phyloP scores from a whole-genome alignment of 495 filamentous ascomycete species.

The Hyphodiscus hymeniophilus region DNA sequence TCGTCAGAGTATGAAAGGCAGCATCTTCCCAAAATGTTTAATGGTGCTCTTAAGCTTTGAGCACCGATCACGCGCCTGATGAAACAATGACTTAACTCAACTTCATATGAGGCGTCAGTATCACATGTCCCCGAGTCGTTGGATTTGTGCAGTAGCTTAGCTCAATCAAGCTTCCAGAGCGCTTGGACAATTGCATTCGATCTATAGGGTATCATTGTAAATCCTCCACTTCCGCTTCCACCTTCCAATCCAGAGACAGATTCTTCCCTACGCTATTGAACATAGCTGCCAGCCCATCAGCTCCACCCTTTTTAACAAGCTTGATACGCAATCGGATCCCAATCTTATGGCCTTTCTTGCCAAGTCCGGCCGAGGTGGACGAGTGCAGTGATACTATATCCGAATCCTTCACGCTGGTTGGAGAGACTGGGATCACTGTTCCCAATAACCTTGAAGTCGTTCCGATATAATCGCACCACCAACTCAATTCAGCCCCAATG shows the following conservation, averaged over 20 bases:
- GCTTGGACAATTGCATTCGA: no score
- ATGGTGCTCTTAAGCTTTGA: slow-evolving; percentile 51
- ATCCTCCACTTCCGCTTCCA: slow-evolving; percentile 16
- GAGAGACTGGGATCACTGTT: slow-evolving; percentile 12
- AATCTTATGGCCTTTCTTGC: slow-evolving; percentile 20
- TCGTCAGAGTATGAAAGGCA: slow-evolving; percentile 57
- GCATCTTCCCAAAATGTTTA: slow-evolving; percentile 58
- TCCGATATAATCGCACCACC: slow-evolving; percentile 25
- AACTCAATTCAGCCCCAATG: slow-evolving; percentile 13
- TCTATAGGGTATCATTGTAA: slow-evolving; percentile 1
- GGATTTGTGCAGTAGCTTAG: no score
- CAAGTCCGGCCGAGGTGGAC: slow-evolving; percentile 8
- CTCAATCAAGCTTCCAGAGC: no score
- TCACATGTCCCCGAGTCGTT: no score
- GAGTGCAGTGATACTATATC: slow-evolving; percentile 2
- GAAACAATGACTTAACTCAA: no score
- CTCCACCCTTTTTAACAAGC: not conserved
- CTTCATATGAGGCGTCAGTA: no score
- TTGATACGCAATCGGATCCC: slow-evolving; percentile 15
- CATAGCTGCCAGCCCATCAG: slow-evolving; percentile 6
- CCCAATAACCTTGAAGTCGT: slow-evolving; percentile 12
- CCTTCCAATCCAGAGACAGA: slow-evolving; percentile 14
- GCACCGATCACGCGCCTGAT: no score
- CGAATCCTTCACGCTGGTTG: not conserved
- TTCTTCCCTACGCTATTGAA: slow-evolving; percentile 21